These are phyloP conservation scores for Mycena amicta DNA, from an alignment of 768 basidiomycete species.

Conservation along the genomic window DNA sequence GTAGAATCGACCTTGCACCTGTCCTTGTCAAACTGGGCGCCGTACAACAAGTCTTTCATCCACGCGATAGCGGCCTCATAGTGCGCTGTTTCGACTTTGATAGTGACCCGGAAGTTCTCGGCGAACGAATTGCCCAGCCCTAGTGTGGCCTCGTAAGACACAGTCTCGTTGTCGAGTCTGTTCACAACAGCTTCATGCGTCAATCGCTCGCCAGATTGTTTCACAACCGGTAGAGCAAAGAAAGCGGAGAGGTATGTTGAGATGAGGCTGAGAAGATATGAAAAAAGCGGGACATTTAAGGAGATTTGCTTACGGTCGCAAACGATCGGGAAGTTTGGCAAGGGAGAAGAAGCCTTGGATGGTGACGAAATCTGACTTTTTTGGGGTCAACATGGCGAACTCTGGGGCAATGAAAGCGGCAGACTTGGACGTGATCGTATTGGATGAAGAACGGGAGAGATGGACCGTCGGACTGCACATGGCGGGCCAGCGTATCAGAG, in stretches of 20 bases:
- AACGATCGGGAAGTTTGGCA: constrained; percentile 64
- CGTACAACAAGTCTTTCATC: constrained; percentile 81
- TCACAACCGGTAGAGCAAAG: constrained; percentile 83
- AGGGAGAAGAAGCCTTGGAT: constrained; percentile 82
- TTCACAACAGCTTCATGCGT: constrained; percentile 90
- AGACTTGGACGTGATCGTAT: constrained; percentile 89
- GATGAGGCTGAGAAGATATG: constrained; percentile 56
- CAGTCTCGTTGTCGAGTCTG: constrained; percentile 87
- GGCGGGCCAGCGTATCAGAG: constrained; percentile 52
- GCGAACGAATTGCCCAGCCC: constrained; percentile 69
- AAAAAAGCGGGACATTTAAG: constrained; percentile 5
- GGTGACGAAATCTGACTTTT: constrained; percentile 89
- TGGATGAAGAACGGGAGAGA: constrained; percentile 86
- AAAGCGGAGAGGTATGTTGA: constrained; percentile 80
- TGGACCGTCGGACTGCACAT: constrained; percentile 69
- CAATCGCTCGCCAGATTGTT: constrained; percentile 68
- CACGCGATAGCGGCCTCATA: constrained; percentile 86
- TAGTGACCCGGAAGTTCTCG: constrained; percentile 71
- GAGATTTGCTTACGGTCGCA: constrained; percentile 65
- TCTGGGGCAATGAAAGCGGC: constrained; percentile 12
- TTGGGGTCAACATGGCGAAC: constrained; percentile 7
- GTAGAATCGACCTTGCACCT: constrained; percentile 46
- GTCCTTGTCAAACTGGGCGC: constrained; percentile 75
- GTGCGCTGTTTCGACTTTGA: constrained; percentile 81
- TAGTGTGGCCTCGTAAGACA: constrained; percentile 76